These are phyloP conservation scores for Physcomitrium patens DNA, from an alignment of 225 moss, liverwort and hornwort genomes.

Conservation along the genomic window DNA sequence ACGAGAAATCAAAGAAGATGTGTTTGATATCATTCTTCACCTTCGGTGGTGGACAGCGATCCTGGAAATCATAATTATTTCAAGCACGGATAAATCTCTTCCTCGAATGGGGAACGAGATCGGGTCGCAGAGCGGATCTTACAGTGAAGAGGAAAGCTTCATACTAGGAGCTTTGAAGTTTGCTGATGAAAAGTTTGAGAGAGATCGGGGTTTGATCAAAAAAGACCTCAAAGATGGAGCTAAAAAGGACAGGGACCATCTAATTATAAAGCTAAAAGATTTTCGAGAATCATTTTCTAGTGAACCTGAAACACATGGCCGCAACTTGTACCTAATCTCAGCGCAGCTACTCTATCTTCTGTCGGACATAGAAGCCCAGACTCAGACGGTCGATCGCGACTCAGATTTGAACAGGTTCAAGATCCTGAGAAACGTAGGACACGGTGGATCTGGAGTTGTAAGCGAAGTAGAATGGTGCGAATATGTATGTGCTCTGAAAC, in stretches of 20 bases:
- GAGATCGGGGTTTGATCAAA: too few relatives aligned
- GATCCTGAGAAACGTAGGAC: background rate
- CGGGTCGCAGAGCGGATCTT: background rate
- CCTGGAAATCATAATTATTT: constrained; percentile 11
- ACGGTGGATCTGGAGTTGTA: background rate
- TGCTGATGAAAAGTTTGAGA: background rate
- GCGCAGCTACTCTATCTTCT: constrained; percentile 13
- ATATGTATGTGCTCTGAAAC: constrained; percentile 20
- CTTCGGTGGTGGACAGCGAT: constrained; percentile 35
- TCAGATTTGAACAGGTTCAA: constrained; percentile 2
- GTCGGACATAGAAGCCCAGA: too few relatives aligned
- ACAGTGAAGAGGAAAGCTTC: background rate
- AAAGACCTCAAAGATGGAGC: constrained; percentile 13
- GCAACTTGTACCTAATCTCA: background rate
- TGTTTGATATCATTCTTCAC: constrained; percentile 30
- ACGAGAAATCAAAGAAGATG: constrained; percentile 22
- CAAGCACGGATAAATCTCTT: background rate
- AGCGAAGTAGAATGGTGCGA: constrained; percentile 30
- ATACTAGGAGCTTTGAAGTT: too few relatives aligned
- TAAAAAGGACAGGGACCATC: background rate
- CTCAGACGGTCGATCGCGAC: background rate
- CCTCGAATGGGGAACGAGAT: background rate
- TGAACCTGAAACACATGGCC: background rate
- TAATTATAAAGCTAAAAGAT: background rate
- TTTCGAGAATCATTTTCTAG: background rate